phyloP scores from a whole-genome alignment of 2,329 filamentous ascomycete species.

The Pyricularia grisea region DNA sequence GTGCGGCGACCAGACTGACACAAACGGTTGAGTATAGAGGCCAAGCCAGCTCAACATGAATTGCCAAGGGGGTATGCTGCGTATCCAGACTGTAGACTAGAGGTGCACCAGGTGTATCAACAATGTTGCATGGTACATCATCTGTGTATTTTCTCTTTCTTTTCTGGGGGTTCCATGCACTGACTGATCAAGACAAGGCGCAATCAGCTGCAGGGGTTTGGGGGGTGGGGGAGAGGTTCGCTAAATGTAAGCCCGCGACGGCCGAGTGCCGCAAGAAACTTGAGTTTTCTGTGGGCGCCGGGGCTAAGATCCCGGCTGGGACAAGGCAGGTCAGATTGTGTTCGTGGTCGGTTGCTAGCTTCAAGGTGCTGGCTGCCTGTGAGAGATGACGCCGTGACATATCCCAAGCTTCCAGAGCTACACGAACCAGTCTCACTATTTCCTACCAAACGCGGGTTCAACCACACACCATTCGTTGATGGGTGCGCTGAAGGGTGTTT shows the following conservation, averaged over 20 bases:
- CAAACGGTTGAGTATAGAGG: not conserved
- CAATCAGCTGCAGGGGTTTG: not conserved
- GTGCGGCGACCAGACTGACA: not conserved
- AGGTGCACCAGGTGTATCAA: not conserved
- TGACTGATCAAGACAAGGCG: not conserved
- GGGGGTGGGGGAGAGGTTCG: conserved; percentile 6
- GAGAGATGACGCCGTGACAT: not conserved
- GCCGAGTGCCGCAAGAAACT: conserved; percentile 7
- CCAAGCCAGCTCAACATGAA: not conserved
- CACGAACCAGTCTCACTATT: not conserved
- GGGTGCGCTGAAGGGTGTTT: not conserved
- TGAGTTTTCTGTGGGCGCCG: conserved; percentile 4
- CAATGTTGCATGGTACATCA: not conserved
- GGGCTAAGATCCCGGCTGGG: conserved; percentile 6
- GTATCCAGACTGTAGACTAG: not conserved
- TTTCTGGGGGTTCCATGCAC: not conserved
- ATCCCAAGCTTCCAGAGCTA: not conserved
- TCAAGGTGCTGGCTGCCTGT: not conserved
- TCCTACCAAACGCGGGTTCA: not conserved
- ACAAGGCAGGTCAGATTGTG: conserved; percentile 4
- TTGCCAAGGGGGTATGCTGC: not conserved
- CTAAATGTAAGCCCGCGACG: conserved; percentile 8
- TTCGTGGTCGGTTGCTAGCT: conserved; percentile 2
- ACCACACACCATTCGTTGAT: not conserved
- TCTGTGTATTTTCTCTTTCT: not conserved